These are phyloP conservation scores for Juglanconis sp. DNA, from an alignment of 2,329 filamentous ascomycete species.

Conservation along the genomic window DNA sequence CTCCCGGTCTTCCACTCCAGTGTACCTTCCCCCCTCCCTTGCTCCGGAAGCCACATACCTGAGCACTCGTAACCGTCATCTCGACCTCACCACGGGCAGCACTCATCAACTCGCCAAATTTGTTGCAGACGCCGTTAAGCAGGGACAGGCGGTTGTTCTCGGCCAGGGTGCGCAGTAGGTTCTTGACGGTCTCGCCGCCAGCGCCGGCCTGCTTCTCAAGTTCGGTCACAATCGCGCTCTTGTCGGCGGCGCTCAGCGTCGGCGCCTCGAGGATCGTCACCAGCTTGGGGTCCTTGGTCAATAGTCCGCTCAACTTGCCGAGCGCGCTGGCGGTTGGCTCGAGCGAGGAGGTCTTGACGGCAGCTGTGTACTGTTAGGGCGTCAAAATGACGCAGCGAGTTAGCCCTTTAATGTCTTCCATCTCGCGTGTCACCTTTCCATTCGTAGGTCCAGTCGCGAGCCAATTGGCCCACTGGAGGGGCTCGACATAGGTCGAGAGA, in stretches of 20 bases:
- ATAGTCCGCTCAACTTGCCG: slow-evolving; percentile 63
- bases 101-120: slow-evolving; percentile 84
- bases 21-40: background rate
- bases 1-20: background rate
- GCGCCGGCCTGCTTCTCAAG: slow-evolving; percentile 77
- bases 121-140: slow-evolving; percentile 76
- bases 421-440: slow-evolving; percentile 1
- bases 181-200: slow-evolving; percentile 81
- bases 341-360: slow-evolving; percentile 80
- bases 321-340: slow-evolving; percentile 83
- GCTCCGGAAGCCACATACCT: slow-evolving; percentile 57
- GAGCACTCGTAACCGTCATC: slow-evolving; percentile 84
- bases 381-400: slow-evolving; percentile 37
- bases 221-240: slow-evolving; percentile 81
- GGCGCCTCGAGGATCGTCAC: slow-evolving; percentile 71
- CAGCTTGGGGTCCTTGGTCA: slow-evolving; percentile 84
- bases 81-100: slow-evolving; percentile 91
- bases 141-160: slow-evolving; percentile 93
- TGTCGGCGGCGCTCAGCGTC: slow-evolving; percentile 75
- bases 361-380: slow-evolving; percentile 79
- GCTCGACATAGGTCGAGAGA: background rate
- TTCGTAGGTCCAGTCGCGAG: background rate
- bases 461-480: background rate
- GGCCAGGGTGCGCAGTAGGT: slow-evolving; percentile 86
- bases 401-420: slow-evolving; percentile 20